Base-by-base conservation (phyloP, 78 protist genomes). In the Monosiga brevicollis region DNA sequence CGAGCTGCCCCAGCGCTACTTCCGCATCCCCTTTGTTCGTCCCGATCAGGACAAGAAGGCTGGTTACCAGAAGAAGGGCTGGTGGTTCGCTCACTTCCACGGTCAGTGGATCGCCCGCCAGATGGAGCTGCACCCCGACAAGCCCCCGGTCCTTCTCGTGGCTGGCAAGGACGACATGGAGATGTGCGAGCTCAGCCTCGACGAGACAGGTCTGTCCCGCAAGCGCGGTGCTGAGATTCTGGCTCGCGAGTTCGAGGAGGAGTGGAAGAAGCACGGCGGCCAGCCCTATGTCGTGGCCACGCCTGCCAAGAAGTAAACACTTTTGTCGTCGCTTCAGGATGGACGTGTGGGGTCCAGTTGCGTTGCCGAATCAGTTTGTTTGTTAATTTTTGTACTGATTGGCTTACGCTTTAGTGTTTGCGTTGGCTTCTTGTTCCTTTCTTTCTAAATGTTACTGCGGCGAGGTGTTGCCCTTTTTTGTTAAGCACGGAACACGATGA, bases 171-270 rank as follows among this genome's bases (percentile, higher is more conserved):
- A 76, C 62, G 80, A 76, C 62, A 20, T 40, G n/a, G 80, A 76
- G 70, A 76, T 76, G 80, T 76, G 80, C 80, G 80, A 76, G 36
- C 62, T 76, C 35, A 15, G n/a, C n/a, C 80, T 76, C 23, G 62
- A 42, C 23, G 80, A 76, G 80, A 76, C 80, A 0, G 80, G 80
- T 22, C 80, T 76, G 32, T 29, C 70, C 34, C 62, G 62, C 36
- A 76, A 76, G 80, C 54, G 36, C 37, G 62, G 62, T 36, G 80
- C 80, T 0, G 80, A 76, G 80, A 76, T 76, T 25, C 2, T 2
- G 22, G 37, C 0, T 2, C 42, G 3, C n/a, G 62, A 40, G 80
- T 76, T 76, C 29, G 80, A 76, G 38, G 62, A 76, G 80, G 80
- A 20, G 24, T 76, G 80, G 80, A 39, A 6, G 35, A 10, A 39